Percentiles rank a stretch among this genome's conserved stretches.
Conservation (phyloP, 2,329 filamentous ascomycete genomes). For the Hypoxylon sp. region DNA sequence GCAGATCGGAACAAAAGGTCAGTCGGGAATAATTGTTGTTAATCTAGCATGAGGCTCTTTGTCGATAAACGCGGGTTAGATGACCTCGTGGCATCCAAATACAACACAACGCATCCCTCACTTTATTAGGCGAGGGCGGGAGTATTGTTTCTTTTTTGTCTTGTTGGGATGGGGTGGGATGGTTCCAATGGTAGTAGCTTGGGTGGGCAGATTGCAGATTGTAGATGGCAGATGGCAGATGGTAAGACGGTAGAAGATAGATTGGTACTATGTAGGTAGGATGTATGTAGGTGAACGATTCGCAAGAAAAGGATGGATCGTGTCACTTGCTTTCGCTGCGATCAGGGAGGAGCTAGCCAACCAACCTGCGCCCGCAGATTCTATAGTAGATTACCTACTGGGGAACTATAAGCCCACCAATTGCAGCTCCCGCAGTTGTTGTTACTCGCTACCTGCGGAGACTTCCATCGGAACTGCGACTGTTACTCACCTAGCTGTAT, state of each 20-base stretch:
- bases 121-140: conserved; percentile 37
- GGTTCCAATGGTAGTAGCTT: conserved; percentile 28
- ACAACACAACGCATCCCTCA: conserved; percentile 35
- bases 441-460: conserved; percentile 33
- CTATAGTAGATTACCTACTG: conserved; percentile 37
- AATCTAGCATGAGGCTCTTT: conserved; percentile 47
- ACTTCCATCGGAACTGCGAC: conserved; percentile 28
- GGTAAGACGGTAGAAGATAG: conserved; percentile 6
- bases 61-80: conserved; percentile 37
- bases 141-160: conserved; percentile 20
- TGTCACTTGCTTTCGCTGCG: conserved; percentile 15
- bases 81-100: conserved; percentile 44
- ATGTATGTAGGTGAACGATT: conserved; percentile 17
- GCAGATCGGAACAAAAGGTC: conserved; percentile 35
- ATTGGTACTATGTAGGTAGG: too few relatives aligned
- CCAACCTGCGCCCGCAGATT: conserved; percentile 22
- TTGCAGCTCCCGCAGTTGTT: conserved; percentile 22
- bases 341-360: conserved; percentile 11
- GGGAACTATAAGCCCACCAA: conserved; percentile 44
- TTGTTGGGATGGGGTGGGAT: conserved; percentile 22
- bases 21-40: conserved; percentile 39
- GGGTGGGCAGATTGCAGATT: conserved; percentile 21
- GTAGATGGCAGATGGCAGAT: conserved; percentile 27
- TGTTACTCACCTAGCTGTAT: conserved; percentile 17
- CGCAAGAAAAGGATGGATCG: conserved; percentile 33